Evolutionary conservation across 495 filamentous ascomycete genomes (phyloP).

Genomic region (Darksidea phi): DNA sequence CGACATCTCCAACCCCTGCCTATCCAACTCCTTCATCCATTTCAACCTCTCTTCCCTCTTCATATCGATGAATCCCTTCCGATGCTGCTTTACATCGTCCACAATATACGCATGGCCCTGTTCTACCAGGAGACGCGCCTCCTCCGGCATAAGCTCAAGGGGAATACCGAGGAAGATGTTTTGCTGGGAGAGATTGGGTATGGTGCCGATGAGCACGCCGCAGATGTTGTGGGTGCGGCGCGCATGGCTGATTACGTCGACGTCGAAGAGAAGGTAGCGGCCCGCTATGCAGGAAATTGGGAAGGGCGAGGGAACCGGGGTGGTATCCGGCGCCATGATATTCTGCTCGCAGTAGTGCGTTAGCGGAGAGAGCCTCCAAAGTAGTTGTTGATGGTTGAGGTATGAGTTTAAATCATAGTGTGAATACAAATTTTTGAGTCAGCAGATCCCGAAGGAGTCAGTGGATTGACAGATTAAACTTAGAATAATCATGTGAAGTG

Average conservation of each 20-base stretch:
- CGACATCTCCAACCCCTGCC: constrained; percentile 50
- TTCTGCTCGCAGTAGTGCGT: constrained; percentile 1
- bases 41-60: constrained; percentile 53
- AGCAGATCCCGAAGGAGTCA: constrained; percentile 51
- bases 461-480: constrained; percentile 89
- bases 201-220: constrained; percentile 79
- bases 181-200: constrained; percentile 89
- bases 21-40: constrained; percentile 34
- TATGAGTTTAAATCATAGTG: constrained; percentile 37
- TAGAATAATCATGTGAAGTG: constrained; percentile 65
- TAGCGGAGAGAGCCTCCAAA: neutral
- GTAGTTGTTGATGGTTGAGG: neutral
- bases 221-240: constrained; percentile 81
- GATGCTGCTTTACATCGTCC: constrained; percentile 70
- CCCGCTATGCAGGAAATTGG: constrained; percentile 79
- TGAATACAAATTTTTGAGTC: constrained; percentile 40
- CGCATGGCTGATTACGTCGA: constrained; percentile 73
- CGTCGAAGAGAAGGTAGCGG: constrained; percentile 86
- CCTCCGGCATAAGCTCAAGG: constrained; percentile 85
- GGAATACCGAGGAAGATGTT: constrained; percentile 92
- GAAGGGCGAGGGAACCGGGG: constrained; percentile 51
- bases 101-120: constrained; percentile 74
- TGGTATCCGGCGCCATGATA: neutral
- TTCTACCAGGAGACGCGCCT: constrained; percentile 80
- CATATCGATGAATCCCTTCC: constrained; percentile 56